Conservation (phyloP, 1,139 yeast species). For the Yamadazyma mexicana region DNA sequence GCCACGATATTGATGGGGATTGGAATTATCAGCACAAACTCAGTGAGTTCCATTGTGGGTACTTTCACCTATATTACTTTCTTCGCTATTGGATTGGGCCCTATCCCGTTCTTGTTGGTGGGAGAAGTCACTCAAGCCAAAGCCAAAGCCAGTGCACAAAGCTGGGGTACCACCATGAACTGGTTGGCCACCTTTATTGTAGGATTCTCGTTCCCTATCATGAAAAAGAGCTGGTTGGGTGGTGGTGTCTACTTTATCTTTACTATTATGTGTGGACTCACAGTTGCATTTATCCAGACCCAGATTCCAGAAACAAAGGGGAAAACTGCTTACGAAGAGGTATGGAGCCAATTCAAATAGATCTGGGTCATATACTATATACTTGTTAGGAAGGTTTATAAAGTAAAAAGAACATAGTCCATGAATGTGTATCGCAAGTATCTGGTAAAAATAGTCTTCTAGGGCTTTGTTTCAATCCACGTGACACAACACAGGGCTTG, state of each 20-base stretch:
- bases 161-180: slow-evolving; percentile 87
- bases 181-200: slow-evolving; percentile 87
- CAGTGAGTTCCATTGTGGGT: slow-evolving; percentile 60
- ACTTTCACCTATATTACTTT: slow-evolving; percentile 74
- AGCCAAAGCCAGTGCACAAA: slow-evolving; percentile 85
- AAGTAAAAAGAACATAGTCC: neutral
- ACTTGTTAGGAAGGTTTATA: neutral
- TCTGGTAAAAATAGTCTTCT: too few species aligned
- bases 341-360: too few species aligned
- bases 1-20: slow-evolving; percentile 63
- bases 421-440: neutral
- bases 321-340: slow-evolving; percentile 54
- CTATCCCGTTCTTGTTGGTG: slow-evolving; percentile 88
- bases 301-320: slow-evolving; percentile 83
- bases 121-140: slow-evolving; percentile 82
- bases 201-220: slow-evolving; percentile 77
- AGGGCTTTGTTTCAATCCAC: slow-evolving; percentile 1
- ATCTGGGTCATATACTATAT: too few species aligned
- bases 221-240: slow-evolving; percentile 60
- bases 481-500: slow-evolving; percentile 3
- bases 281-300: slow-evolving; percentile 46
- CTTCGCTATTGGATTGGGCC: slow-evolving; percentile 92
- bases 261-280: slow-evolving; percentile 52
- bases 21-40: slow-evolving; percentile 55
- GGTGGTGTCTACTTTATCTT: slow-evolving; percentile 81